Conservation (phyloP, 1,284 basidiomycete genomes). For the Phylloporus sp. region DNA sequence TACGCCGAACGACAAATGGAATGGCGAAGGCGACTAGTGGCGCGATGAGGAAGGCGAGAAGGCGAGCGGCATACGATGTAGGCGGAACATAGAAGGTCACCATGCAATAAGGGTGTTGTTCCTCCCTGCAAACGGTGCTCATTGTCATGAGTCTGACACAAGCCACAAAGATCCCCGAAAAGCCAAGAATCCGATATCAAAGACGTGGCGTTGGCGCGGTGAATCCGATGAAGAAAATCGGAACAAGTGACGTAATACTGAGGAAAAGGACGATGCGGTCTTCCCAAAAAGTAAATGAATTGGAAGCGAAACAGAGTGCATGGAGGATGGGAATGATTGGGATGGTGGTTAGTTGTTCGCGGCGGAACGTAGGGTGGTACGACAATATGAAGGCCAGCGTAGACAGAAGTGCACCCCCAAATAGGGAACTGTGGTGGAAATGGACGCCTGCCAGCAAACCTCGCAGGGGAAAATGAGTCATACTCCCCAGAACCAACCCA, state of each 20-base stretch:
- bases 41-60: conserved; percentile 51
- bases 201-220: conserved; percentile 70
- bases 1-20: conserved; percentile 60
- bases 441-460: conserved; percentile 44
- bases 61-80: conserved; percentile 65
- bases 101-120: conserved; percentile 87
- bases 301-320: conserved; percentile 78
- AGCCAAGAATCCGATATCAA: conserved; percentile 76
- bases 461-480: conserved; percentile 39
- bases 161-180: conserved; percentile 68
- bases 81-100: conserved; percentile 87
- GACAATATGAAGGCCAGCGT: conserved; percentile 17
- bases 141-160: conserved; percentile 75
- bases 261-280: conserved; percentile 83
- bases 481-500: conserved; percentile 49
- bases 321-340: conserved; percentile 68
- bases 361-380: conserved; percentile 15
- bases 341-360: conserved; percentile 34
- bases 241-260: conserved; percentile 63
- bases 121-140: conserved; percentile 91
- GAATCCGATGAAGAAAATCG: conserved; percentile 62
- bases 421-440: conserved; percentile 51
- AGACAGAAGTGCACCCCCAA: conserved; percentile 40
- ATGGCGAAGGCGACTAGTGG: conserved; percentile 45
- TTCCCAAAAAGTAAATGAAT: conserved; percentile 97